A percentile compares a stretch with the other conserved stretches of the same genome.
Evolutionary conservation across 257 asterid species (phyloP).

Genomic region (Apocynum venetum): DNA sequence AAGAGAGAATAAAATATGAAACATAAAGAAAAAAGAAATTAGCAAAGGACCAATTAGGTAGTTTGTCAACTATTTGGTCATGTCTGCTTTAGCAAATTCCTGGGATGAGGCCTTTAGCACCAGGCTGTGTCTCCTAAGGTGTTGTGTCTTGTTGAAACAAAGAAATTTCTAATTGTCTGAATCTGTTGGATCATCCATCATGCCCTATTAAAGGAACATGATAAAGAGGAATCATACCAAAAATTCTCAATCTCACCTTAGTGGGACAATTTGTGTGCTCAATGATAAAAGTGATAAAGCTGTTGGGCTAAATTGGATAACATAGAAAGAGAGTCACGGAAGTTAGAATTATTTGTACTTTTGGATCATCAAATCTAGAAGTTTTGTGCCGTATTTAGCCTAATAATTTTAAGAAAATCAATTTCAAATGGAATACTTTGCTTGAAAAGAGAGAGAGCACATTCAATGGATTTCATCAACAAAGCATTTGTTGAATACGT

Average conservation of each 20-base stretch:
- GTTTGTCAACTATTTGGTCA: conserved; percentile 63
- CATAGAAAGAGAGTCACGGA: conserved; percentile 17
- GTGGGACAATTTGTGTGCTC: conserved; percentile 43
- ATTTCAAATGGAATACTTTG: too few species aligned
- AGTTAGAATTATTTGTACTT: conserved; percentile 46
- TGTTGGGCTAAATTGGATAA: conserved; percentile 23
- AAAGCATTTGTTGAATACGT: too few species aligned
- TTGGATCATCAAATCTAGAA: conserved; percentile 20
- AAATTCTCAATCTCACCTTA: conserved; percentile 30
- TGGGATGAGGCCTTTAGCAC: conserved; percentile 57
- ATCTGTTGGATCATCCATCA: conserved; percentile 24
- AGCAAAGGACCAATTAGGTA: conserved; percentile 25
- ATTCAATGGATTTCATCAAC: too few species aligned
- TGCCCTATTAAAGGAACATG: conserved; percentile 7
- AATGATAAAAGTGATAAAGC: conserved; percentile 26
- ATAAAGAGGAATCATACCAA: conserved; percentile 22
- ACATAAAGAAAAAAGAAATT: conserved; percentile 9
- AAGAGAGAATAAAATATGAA: neutral
- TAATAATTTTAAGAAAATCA: too few species aligned
- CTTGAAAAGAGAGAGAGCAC: too few species aligned
- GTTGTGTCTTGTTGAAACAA: conserved; percentile 43
- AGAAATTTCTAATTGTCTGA: conserved; percentile 35
- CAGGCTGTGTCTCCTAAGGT: conserved; percentile 29
- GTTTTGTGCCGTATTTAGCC: too few species aligned
- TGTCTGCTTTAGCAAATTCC: conserved; percentile 43